Evolutionary conservation across 371 early-diverging fungal genomes (phyloP).

Genomic region (Lichtheimia corymbifera): DNA sequence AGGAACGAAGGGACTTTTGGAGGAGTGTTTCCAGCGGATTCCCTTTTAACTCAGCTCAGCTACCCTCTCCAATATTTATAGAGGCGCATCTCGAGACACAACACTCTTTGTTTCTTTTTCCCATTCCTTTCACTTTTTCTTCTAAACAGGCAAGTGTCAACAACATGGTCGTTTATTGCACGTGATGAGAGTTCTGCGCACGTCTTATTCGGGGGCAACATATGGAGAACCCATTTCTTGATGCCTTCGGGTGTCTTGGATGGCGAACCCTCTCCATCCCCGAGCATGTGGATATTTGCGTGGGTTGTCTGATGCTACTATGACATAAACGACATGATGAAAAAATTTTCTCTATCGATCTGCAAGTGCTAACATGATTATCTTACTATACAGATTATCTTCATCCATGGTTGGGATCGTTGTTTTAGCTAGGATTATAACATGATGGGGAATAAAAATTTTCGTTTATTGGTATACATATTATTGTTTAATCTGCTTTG

Average conservation of each 20-base stretch:
- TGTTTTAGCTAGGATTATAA: background rate
- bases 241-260: background rate
- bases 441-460: background rate
- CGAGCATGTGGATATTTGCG: background rate
- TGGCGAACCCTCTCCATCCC: constrained; percentile 4
- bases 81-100: too few species aligned
- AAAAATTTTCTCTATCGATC: too few species aligned
- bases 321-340: too few species aligned
- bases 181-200: background rate
- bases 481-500: background rate
- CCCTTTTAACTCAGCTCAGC: too few species aligned
- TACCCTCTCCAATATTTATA: too few species aligned
- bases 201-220: background rate
- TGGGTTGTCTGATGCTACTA: background rate
- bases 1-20: too few species aligned
- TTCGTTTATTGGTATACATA: background rate
- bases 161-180: background rate
- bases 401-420: too few species aligned
- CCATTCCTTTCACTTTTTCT: too few species aligned
- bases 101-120: too few species aligned
- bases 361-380: too few species aligned
- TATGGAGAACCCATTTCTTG: background rate
- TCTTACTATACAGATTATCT: too few species aligned
- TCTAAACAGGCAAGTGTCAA: background rate
- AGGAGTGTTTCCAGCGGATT: too few species aligned